Percentiles rank a stretch among this genome's conserved stretches.
Conservation (phyloP, 441 rosid genomes). For the Corymbia citriodora region DNA sequence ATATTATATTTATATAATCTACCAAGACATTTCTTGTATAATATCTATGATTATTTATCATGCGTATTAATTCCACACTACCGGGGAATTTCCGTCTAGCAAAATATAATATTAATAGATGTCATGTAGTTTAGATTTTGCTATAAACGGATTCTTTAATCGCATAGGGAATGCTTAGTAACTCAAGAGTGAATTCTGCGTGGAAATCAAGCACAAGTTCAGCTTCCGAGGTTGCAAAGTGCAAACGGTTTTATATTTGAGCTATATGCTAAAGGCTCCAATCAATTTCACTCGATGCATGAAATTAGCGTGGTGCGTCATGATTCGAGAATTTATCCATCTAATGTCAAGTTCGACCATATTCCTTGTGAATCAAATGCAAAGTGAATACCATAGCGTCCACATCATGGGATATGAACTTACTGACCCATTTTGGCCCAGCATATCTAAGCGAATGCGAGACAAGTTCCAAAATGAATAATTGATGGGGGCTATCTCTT, state of each 20-base stretch:
- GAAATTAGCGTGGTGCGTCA: not conserved
- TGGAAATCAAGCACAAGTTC: not conserved
- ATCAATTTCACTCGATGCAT: not conserved
- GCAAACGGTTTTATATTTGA: not conserved
- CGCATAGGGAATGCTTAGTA: not conserved
- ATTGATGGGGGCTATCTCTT: not conserved
- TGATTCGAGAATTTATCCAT: not conserved
- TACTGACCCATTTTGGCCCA: not conserved
- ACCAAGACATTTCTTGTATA: not conserved
- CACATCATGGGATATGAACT: not conserved
- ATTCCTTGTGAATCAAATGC: not conserved
- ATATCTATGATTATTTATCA: not conserved
- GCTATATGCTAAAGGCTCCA: not conserved
- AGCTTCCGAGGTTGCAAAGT: not conserved
- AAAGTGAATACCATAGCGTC: not conserved
- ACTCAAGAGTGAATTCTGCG: not conserved
- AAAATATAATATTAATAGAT: not conserved
- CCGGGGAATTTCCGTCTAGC: not conserved
- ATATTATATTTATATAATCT: not conserved
- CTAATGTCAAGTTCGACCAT: not conserved
- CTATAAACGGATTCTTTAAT: not conserved
- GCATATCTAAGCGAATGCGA: not conserved
- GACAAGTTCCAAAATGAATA: not conserved
- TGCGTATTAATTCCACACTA: not conserved
- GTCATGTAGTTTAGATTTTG: not conserved